Conservation (phyloP, 495 filamentous ascomycete species). For the Bacidia gigantensis region DNA sequence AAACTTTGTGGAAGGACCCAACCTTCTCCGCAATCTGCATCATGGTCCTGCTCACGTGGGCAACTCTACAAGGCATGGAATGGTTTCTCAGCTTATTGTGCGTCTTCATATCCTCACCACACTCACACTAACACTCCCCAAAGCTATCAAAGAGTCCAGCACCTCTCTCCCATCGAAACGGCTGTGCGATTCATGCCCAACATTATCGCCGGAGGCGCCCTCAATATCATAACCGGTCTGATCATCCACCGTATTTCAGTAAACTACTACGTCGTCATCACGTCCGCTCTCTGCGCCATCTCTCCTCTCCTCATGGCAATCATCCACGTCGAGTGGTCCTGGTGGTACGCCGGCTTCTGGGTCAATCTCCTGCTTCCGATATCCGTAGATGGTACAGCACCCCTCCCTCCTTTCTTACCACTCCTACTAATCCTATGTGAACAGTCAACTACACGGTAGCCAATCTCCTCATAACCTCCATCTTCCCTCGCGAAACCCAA, state of each 20-base stretch:
- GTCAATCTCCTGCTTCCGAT: constrained; percentile 15
- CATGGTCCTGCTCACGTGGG: constrained; percentile 36
- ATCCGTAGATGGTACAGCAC: constrained; percentile 1
- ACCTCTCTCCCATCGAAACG: constrained; percentile 30
- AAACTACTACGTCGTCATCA: constrained; percentile 32
- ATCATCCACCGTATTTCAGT: constrained; percentile 39
- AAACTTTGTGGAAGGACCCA: constrained; percentile 37
- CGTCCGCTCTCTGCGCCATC: constrained; percentile 31
- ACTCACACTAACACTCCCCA: background rate
- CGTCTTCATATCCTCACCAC: constrained; percentile 11
- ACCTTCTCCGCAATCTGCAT: constrained; percentile 37
- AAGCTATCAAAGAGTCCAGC: constrained; percentile 32
- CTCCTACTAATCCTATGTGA: constrained; percentile 24
- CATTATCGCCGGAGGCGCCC: constrained; percentile 35
- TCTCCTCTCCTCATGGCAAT: constrained; percentile 41
- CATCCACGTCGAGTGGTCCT: constrained; percentile 30
- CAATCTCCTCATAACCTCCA: constrained; percentile 39
- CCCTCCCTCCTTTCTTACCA: constrained; percentile 2
- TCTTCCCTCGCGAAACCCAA: constrained; percentile 37
- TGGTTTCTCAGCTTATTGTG: constrained; percentile 33
- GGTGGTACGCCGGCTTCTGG: constrained; percentile 44
- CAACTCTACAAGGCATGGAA: constrained; percentile 35
- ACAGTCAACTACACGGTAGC: constrained; percentile 44
- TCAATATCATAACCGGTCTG: constrained; percentile 42
- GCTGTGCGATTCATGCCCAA: constrained; percentile 43